A percentile compares a stretch with the other conserved stretches of the same genome.
Conservation (phyloP, 371 early-diverging fungal species). For the Sporodiniella umbellata region DNA sequence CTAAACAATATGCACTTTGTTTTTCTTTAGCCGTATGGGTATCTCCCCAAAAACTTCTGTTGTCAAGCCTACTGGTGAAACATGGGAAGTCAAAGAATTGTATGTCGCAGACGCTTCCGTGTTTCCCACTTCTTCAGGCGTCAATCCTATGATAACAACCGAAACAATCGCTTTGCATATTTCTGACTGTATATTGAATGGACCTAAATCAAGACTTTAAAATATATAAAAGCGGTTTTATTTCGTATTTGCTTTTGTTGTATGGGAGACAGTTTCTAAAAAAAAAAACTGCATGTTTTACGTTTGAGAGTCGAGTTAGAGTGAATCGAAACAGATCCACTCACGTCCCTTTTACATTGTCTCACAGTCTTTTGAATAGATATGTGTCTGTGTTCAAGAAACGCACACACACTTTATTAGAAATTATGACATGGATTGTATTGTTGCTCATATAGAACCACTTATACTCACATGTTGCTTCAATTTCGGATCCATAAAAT, state of each 20-base stretch:
- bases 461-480: too few species aligned
- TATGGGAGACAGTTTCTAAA: too few species aligned
- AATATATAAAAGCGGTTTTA: too few species aligned
- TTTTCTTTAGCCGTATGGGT: conserved; percentile 60
- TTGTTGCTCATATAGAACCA: too few species aligned
- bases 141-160: conserved; percentile 74
- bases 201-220: conserved; percentile 16
- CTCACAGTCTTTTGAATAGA: too few species aligned
- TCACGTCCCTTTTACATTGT: too few species aligned
- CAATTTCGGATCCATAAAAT: too few species aligned
- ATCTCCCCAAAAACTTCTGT: conserved; percentile 52
- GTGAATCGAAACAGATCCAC: too few species aligned
- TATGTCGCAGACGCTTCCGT: conserved; percentile 73
- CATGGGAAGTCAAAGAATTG: conserved; percentile 71
- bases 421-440: too few species aligned
- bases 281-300: not conserved
- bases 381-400: too few species aligned
- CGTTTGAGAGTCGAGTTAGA: not conserved
- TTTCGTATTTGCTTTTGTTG: too few species aligned
- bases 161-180: conserved; percentile 42
- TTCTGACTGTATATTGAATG: conserved; percentile 19
- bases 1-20: not conserved
- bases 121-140: conserved; percentile 73
- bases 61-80: conserved; percentile 68
- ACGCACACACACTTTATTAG: too few species aligned